A percentile compares a stretch with the other conserved stretches of the same genome.
Evolutionary conservation across 2,329 filamentous ascomycete species (phyloP).

Genomic region (Fusarium sp.): DNA sequence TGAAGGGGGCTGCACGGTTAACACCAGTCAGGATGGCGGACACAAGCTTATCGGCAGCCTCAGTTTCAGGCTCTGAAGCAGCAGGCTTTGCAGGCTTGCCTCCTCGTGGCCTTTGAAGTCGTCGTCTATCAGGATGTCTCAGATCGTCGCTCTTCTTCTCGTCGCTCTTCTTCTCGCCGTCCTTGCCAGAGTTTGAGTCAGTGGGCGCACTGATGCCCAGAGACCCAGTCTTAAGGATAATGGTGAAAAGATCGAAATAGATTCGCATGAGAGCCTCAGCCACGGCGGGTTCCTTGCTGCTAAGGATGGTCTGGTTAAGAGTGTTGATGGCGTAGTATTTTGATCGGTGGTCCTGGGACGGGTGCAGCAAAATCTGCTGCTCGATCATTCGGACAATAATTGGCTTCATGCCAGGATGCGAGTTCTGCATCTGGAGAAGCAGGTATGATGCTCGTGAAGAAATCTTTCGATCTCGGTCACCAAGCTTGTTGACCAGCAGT

Average conservation of each 20-base stretch:
- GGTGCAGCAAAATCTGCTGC: conserved; percentile 85
- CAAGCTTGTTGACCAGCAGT: conserved; percentile 94
- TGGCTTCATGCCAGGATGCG: conserved; percentile 93
- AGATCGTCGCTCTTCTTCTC: conserved; percentile 26
- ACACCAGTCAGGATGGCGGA: conserved; percentile 93
- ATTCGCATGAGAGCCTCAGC: conserved; percentile 86
- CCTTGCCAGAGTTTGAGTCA: conserved; percentile 55
- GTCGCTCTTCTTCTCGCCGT: conserved; percentile 43
- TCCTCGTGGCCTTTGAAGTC: conserved; percentile 43
- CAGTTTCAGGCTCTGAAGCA: conserved; percentile 70
- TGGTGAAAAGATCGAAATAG: conserved; percentile 90
- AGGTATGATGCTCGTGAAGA: conserved; percentile 93
- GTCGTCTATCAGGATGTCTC: conserved; percentile 30
- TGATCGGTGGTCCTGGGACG: conserved; percentile 86
- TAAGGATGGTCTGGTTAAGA: conserved; percentile 94
- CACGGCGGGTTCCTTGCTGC: conserved; percentile 81
- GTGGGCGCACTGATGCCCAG: conserved; percentile 56
- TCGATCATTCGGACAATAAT: conserved; percentile 88
- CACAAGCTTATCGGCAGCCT: conserved; percentile 83
- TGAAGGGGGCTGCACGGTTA: conserved; percentile 95
- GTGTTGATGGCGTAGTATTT: conserved; percentile 98
- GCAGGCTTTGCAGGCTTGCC: conserved; percentile 35
- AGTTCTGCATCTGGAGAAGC: conserved; percentile 87
- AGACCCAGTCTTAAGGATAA: conserved; percentile 74
- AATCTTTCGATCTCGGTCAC: conserved; percentile 95